phyloP scores from a whole-genome alignment of 2,329 filamentous ascomycete species.

The Colletotrichum sp. region DNA sequence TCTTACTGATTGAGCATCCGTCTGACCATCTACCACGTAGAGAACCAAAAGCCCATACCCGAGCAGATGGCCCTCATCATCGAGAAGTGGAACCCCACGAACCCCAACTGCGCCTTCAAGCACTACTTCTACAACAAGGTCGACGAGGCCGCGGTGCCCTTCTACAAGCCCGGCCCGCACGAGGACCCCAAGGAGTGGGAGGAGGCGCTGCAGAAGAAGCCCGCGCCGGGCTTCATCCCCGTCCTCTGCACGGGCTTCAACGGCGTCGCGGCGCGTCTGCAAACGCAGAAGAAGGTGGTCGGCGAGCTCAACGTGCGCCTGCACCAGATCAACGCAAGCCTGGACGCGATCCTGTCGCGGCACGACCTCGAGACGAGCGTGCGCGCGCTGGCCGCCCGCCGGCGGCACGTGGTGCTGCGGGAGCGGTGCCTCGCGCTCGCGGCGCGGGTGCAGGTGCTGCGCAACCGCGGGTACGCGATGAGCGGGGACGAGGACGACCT shows the following conservation, averaged over 20 bases:
- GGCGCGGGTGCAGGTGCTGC: conserved; percentile 79
- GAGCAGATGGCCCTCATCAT: conserved; percentile 76
- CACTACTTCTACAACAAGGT: conserved; percentile 90
- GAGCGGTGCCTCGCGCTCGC: conserved; percentile 77
- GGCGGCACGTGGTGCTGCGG: conserved; percentile 75
- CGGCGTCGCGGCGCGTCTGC: conserved; percentile 73
- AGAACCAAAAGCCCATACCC: conserved; percentile 74
- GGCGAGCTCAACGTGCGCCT: conserved; percentile 73
- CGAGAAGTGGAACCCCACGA: conserved; percentile 76
- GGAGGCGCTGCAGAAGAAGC: conserved; percentile 81
- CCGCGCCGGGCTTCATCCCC: conserved; percentile 76
- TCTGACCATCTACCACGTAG: conserved; percentile 2
- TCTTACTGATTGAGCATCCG: neutral
- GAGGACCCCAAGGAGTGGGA: conserved; percentile 85
- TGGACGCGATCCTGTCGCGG: conserved; percentile 74
- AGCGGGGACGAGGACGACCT: conserved; percentile 81
- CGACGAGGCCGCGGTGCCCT: conserved; percentile 75
- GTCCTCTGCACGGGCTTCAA: conserved; percentile 78
- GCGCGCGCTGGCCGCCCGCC: conserved; percentile 72
- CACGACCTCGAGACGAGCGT: conserved; percentile 81
- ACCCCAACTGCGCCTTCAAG: conserved; percentile 75
- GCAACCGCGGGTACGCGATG: conserved; percentile 82
- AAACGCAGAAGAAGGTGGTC: conserved; percentile 73
- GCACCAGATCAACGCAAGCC: conserved; percentile 79
- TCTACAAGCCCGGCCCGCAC: conserved; percentile 71